Percentiles rank a stretch among this genome's conserved stretches.
phyloP scores from a whole-genome alignment of 2,329 filamentous ascomycete species.

The Ascochyta clinopodiicola region DNA sequence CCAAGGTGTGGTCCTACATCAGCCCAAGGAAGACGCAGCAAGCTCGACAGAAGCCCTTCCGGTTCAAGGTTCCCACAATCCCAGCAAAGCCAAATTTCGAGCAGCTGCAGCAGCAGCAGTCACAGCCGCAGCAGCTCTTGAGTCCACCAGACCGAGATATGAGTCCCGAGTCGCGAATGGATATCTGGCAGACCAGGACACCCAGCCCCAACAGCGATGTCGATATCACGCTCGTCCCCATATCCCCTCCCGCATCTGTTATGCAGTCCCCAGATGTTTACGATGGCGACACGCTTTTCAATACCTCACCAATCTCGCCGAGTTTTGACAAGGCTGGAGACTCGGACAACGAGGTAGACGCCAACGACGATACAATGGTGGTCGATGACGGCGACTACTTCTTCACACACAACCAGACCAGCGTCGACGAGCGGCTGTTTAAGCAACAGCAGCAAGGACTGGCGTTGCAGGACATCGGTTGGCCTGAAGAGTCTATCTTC shows the following conservation, averaged over 20 bases:
- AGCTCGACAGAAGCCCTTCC: conserved; percentile 44
- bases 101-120: conserved; percentile 1
- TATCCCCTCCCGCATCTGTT: conserved; percentile 40
- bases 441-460: conserved; percentile 24
- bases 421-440: conserved; percentile 31
- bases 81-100: conserved; percentile 19
- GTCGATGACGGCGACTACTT: conserved; percentile 43
- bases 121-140: conserved; percentile 1
- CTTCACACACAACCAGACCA: conserved; percentile 29
- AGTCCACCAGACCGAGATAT: conserved; percentile 31
- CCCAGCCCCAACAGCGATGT: conserved; percentile 26
- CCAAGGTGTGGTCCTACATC: conserved; percentile 51
- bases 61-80: conserved; percentile 46
- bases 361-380: conserved; percentile 46
- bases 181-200: conserved; percentile 33
- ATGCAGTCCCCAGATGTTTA: conserved; percentile 13
- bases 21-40: conserved; percentile 51
- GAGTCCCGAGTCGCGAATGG: conserved; percentile 42
- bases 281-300: conserved; percentile 37
- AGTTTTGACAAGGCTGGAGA: conserved; percentile 13
- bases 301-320: conserved; percentile 12
- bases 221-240: conserved; percentile 35
- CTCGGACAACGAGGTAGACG: conserved; percentile 37
- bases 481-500: conserved; percentile 59
- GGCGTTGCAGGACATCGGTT: conserved; percentile 53